Evolutionary conservation across 2,329 filamentous ascomycete species (phyloP).

Genomic region (Curvularia sp.): DNA sequence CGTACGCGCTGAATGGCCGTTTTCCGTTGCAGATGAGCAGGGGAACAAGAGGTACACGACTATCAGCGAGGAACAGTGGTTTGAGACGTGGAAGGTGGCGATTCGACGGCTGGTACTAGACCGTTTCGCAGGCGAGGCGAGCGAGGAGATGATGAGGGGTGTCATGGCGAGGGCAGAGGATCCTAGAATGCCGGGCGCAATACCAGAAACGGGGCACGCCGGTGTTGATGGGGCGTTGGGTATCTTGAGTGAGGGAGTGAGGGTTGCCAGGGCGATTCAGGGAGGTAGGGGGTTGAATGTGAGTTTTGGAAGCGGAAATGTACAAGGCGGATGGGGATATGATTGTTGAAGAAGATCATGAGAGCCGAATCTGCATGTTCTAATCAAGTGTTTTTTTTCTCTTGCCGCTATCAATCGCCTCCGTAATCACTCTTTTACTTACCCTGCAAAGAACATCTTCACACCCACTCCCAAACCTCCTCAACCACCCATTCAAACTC

Average conservation of each 20-base stretch:
- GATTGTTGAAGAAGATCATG: constrained; percentile 21
- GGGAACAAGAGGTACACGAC: constrained; percentile 59
- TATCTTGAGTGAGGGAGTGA: constrained; percentile 44
- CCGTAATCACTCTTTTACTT: background rate
- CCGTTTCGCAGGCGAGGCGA: constrained; percentile 63
- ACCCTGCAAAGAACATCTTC: background rate
- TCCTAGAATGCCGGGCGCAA: constrained; percentile 42
- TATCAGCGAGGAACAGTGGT: constrained; percentile 63
- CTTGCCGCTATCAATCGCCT: background rate
- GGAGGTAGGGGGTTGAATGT: constrained; percentile 17
- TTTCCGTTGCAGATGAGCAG: constrained; percentile 50
- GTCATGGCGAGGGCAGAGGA: constrained; percentile 55
- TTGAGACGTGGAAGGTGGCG: constrained; percentile 67
- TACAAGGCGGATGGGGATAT: constrained; percentile 47
- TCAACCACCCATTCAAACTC: constrained; percentile 51
- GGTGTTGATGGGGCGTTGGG: constrained; percentile 45
- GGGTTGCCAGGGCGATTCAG: constrained; percentile 41
- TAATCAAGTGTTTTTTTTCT: background rate
- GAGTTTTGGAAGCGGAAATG: constrained; percentile 23
- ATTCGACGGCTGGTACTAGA: constrained; percentile 67
- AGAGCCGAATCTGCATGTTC: background rate
- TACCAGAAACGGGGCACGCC: constrained; percentile 36
- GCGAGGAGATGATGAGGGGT: constrained; percentile 52
- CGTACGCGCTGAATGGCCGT: constrained; percentile 67
- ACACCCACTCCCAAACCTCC: constrained; percentile 45